phyloP scores from a whole-genome alignment of 176 grass and related monocot genomes.

The Eragrostis curvula region DNA sequence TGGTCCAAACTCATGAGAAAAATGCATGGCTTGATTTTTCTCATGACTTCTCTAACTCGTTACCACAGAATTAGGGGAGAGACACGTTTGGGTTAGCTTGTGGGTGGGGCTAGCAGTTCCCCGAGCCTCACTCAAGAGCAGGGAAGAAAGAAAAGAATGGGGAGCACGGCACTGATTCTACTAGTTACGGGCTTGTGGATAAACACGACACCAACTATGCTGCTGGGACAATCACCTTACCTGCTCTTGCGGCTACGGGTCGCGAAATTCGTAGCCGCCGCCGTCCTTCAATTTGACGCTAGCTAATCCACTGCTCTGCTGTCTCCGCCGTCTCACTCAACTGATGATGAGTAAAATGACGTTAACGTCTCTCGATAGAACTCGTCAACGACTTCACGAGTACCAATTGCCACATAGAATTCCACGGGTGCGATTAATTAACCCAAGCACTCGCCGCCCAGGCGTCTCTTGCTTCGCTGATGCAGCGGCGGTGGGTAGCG shows the following conservation, averaged over 20 bases:
- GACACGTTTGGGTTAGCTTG: constrained; percentile 16
- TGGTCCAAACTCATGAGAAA: not conserved
- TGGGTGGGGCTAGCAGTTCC: constrained; percentile 27
- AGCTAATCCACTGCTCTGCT: not conserved
- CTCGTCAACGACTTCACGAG: no score
- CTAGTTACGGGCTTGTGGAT: not conserved
- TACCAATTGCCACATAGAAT: no score
- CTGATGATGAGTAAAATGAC: no score
- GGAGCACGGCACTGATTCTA: not conserved
- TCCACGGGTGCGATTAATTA: no score
- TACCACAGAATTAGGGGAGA: not conserved
- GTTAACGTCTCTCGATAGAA: no score
- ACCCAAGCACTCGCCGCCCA: no score
- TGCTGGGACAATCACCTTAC: not conserved
- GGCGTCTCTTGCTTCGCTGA: no score
- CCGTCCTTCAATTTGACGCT: not conserved
- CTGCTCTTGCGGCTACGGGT: not conserved
- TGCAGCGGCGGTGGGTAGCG: no score
- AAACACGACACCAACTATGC: not conserved
- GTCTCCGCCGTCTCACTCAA: no score
- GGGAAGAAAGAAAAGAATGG: not conserved
- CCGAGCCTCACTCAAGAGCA: not conserved
- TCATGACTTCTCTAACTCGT: not conserved
- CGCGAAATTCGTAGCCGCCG: not conserved
- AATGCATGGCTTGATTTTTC: not conserved